Evolutionary conservation across 306 rosid species (phyloP).

Genomic region (Acacia crassicarpa): DNA sequence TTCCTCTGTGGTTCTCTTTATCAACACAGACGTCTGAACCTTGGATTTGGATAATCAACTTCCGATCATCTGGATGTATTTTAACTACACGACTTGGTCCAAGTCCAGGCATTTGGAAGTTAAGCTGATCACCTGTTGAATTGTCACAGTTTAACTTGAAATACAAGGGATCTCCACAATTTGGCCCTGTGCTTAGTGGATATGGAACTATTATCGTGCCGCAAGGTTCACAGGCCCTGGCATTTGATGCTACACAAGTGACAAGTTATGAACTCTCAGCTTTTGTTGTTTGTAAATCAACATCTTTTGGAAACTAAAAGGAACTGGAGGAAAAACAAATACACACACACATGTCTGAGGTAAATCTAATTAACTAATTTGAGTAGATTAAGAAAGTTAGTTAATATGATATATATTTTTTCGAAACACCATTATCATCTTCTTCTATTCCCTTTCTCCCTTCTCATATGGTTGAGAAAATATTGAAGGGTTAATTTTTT

Average conservation of each 20-base stretch:
- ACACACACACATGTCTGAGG: too few relatives aligned
- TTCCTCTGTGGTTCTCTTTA: not conserved
- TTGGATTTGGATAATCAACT: not conserved
- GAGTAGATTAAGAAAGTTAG: too few relatives aligned
- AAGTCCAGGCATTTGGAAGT: constrained; percentile 5
- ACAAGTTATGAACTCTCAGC: not conserved
- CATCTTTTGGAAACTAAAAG: not conserved
- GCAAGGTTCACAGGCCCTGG: constrained; percentile 39
- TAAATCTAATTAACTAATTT: too few relatives aligned
- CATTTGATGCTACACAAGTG: constrained; percentile 40
- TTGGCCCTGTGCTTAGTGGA: constrained; percentile 47
- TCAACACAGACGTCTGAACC: not conserved
- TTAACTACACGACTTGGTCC: not conserved
- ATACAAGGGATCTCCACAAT: constrained; percentile 53
- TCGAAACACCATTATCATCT: too few relatives aligned
- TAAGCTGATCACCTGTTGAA: constrained; percentile 7
- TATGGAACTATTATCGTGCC: constrained; percentile 49
- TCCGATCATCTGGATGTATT: not conserved
- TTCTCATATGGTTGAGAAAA: too few relatives aligned
- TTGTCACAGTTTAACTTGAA: constrained; percentile 26
- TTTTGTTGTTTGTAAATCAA: not conserved
- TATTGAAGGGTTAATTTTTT: too few relatives aligned
- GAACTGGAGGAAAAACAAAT: not conserved
- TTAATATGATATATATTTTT: too few relatives aligned
- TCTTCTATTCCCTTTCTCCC: too few relatives aligned